Evolutionary conservation across 2,329 filamentous ascomycete genomes (phyloP).

Genomic region (Teratosphaeria epicoccoides): DNA sequence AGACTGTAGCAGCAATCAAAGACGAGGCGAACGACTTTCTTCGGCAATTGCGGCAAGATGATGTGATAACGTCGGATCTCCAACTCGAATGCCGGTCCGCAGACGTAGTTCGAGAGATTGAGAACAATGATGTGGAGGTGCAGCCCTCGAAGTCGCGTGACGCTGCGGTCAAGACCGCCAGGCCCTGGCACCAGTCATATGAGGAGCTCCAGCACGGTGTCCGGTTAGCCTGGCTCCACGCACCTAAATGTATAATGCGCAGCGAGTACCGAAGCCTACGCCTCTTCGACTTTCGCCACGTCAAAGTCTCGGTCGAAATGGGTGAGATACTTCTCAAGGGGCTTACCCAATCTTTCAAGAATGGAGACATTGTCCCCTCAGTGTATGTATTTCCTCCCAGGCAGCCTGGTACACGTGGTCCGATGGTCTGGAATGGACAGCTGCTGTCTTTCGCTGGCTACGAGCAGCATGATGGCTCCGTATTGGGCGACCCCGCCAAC

Average conservation of each 20-base stretch:
- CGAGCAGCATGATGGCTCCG: background rate
- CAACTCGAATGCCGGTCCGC: background rate
- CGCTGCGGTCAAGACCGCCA: background rate
- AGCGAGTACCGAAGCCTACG: background rate
- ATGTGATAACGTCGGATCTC: background rate
- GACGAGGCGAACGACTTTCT: background rate
- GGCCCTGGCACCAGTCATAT: background rate
- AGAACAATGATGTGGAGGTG: background rate
- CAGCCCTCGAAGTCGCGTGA: background rate
- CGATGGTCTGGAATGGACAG: background rate
- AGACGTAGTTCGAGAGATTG: background rate
- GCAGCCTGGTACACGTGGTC: background rate
- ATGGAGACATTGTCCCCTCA: background rate
- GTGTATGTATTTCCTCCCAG: background rate
- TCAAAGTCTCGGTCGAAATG: background rate
- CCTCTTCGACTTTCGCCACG: background rate
- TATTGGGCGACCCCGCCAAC: background rate
- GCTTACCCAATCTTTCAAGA: background rate
- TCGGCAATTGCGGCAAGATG: background rate
- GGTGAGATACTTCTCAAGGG: background rate
- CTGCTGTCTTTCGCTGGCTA: background rate
- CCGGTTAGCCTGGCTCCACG: background rate
- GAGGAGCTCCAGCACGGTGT: background rate
- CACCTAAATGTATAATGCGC: background rate
- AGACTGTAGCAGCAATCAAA: background rate